phyloP scores from a whole-genome alignment of 176 grass and related monocot genomes.

The Miscanthus lutarioriparius region DNA sequence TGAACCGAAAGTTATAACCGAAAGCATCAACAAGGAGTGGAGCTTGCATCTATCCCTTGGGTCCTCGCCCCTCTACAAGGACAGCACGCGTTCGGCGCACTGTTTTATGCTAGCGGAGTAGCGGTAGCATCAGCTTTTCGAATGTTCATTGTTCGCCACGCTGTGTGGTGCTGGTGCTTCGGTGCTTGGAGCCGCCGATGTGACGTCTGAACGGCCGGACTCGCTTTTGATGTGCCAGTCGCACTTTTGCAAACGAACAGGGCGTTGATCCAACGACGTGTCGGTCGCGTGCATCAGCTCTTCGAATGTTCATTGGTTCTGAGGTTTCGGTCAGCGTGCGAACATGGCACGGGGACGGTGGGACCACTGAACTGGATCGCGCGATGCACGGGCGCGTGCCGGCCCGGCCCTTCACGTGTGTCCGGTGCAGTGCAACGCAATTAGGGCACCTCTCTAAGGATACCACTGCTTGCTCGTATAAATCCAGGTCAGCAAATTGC shows the following conservation, averaged over 20 bases:
- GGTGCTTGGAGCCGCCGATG: constrained; percentile 17
- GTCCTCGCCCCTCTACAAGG: neutral
- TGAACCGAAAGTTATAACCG: constrained; percentile 28
- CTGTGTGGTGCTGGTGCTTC: neutral
- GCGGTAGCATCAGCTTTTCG: neutral
- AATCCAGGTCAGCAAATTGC: too few relatives aligned
- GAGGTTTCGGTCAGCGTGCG: neutral
- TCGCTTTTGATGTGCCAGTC: neutral
- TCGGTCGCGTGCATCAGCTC: neutral
- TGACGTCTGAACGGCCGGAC: constrained; percentile 15
- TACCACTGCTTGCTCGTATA: too few relatives aligned
- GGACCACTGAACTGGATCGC: constrained; percentile 20
- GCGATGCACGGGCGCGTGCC: constrained; percentile 41
- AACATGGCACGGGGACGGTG: neutral
- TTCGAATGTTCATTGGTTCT: too few relatives aligned
- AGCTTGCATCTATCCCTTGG: neutral
- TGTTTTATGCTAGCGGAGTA: neutral
- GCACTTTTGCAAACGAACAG: too few relatives aligned
- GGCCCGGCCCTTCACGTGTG: neutral
- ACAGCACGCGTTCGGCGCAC: constrained; percentile 22
- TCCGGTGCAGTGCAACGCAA: neutral
- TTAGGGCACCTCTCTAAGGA: too few relatives aligned
- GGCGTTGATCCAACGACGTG: neutral
- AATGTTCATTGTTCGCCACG: neutral
- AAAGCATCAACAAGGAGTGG: constrained; percentile 34